Evolutionary conservation across 1,284 basidiomycete genomes (phyloP).

Genomic region (Polyporus tsugae): DNA sequence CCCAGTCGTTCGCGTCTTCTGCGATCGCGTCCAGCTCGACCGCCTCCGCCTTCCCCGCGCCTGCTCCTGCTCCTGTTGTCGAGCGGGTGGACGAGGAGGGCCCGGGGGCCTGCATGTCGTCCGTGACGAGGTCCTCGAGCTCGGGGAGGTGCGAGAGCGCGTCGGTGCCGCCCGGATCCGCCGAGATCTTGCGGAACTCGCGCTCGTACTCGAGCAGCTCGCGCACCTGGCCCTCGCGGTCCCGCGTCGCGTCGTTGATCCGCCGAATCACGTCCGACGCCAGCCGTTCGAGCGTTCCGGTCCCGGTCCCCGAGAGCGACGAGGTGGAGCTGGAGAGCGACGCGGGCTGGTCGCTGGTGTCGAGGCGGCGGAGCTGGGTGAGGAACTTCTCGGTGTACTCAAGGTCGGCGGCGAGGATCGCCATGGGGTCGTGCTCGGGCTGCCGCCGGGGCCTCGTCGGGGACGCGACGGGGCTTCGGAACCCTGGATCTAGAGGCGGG

Average conservation of each 20-base stretch:
- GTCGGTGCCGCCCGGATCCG: slow-evolving; percentile 78
- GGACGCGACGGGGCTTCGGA: slow-evolving; percentile 48
- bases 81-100: slow-evolving; percentile 18
- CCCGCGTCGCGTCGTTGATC: slow-evolving; percentile 76
- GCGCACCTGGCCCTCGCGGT: slow-evolving; percentile 80
- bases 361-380: slow-evolving; percentile 70
- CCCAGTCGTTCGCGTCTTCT: slow-evolving; percentile 66
- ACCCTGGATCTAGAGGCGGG: slow-evolving; percentile 52
- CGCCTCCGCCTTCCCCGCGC: slow-evolving; percentile 28
- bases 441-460: slow-evolving; percentile 38
- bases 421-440: slow-evolving; percentile 72
- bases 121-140: slow-evolving; percentile 58
- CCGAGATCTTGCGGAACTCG: slow-evolving; percentile 79
- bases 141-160: slow-evolving; percentile 74
- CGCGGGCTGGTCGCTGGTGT: slow-evolving; percentile 55
- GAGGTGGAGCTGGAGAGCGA: slow-evolving; percentile 10
- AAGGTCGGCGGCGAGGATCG: slow-evolving; percentile 73
- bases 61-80: neutral
- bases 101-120: slow-evolving; percentile 33
- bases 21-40: slow-evolving; percentile 51
- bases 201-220: slow-evolving; percentile 79
- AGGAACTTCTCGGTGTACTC: slow-evolving; percentile 82
- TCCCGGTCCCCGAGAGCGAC: slow-evolving; percentile 31
- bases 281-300: slow-evolving; percentile 68
- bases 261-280: slow-evolving; percentile 80